These are phyloP conservation scores for Phascolomyces articulosus DNA, from an alignment of 371 early-diverging fungal genomes.

Conservation along the genomic window DNA sequence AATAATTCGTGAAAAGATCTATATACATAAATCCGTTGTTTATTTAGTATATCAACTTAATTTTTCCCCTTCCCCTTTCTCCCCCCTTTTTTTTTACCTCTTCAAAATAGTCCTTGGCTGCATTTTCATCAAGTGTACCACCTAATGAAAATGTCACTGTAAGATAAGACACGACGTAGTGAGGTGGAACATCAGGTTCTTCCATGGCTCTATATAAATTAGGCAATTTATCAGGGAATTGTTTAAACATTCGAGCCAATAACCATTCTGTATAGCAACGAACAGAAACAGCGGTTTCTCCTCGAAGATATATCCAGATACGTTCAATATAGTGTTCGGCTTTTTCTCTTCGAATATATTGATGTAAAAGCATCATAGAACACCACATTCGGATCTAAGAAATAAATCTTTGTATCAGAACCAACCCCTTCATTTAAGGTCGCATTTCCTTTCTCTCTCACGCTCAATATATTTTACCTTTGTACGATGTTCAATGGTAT, in stretches of 20 bases:
- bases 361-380: conserved; percentile 49
- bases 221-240: conserved; percentile 33
- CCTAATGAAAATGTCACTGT: conserved; percentile 43
- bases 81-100: conserved; percentile 16
- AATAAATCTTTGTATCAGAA: not conserved
- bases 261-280: conserved; percentile 59
- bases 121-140: conserved; percentile 24
- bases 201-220: conserved; percentile 27
- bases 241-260: conserved; percentile 25
- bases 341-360: conserved; percentile 37
- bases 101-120: conserved; percentile 22
- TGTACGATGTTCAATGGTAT: conserved; percentile 48
- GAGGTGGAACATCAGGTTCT: conserved; percentile 40
- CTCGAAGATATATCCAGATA: conserved; percentile 36
- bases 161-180: conserved; percentile 49
- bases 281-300: conserved; percentile 50
- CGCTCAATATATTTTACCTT: too few species aligned
- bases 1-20: conserved; percentile 36
- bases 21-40: too few species aligned
- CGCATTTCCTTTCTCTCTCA: not conserved
- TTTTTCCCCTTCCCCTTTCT: too few species aligned
- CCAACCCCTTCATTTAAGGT: too few species aligned
- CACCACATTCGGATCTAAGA: conserved; percentile 54
- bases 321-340: conserved; percentile 26
- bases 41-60: too few species aligned